Evolutionary conservation across 495 filamentous ascomycete genomes (phyloP), one percentile per base, ranked within the genome.

Genomic region (Penicillium desertorum): DNA sequence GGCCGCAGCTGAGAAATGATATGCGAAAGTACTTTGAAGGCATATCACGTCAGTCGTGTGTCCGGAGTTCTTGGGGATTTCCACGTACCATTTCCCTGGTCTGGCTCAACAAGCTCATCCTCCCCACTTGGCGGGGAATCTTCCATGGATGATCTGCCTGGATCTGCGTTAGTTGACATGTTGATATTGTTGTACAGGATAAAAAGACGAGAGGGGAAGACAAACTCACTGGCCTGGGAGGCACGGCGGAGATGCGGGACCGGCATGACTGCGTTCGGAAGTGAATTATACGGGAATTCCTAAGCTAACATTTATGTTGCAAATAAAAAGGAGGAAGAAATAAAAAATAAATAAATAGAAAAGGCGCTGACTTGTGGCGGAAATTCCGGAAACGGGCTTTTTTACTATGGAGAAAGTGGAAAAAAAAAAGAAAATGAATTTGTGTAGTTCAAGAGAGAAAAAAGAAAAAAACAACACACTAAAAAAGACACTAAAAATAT

Each of bases 1-100:
- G 95, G 94, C 59, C 94, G 86, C 46, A 99, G 80, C 76, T 98
- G 95, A 39, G 91, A 96, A 58, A 99, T 97, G 72, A 99, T 96
- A 73, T 97, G 92, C 54, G 84, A 88, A 61, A 96, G 85, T 64
- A 96, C 91, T 95, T 60, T 43, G 32, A 5, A n/a, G 30, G 11
- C 5, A n/a, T 29, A 41, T 22, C 30, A 20, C 9, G 57, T 59
- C 41, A 59, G 54, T 45, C 5, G 25, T 30, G 10, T 32, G 12
- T 19, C 48, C 20, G 50, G 34, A 23, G 2, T 14, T 37, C 6
- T 30, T 10, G 45, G 36, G 34, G 37, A 12, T 56, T 36, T 30
- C 9, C 27, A 67, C 74, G 60, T 71, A 83, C 80, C 78, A 79
- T 83, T 83, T 65, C 80, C 80, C 71, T 83, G 79, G 23, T 83